Base-by-base conservation (phyloP, 2,329 filamentous ascomycete species). In the Phaeomoniella chlamydospora region DNA sequence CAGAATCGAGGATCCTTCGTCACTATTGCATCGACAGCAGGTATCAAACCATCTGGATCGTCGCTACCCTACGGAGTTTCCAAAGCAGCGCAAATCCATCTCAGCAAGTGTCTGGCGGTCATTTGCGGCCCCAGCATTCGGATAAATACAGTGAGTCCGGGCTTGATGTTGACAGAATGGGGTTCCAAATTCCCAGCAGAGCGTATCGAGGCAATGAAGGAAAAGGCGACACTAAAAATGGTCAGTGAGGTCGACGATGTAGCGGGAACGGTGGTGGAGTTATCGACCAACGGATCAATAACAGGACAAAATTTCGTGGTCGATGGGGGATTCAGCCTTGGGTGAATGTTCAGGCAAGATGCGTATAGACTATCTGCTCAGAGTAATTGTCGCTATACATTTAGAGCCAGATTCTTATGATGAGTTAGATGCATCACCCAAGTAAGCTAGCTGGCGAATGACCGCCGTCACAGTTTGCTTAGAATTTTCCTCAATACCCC, bases 61-160 rank as follows among this genome's bases (percentile, higher is more conserved):
- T 69, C 68, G 2, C 50, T 79, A 43, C 72, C 83, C 3, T 90
- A 90, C 49, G 66, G 75, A 0, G 77, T 87, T 13, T 81, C 80
- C 26, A 90, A 90, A 53, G 72, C 82, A 1, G 83, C 83, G 9
- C 72, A 78, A 58, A 52, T 81, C 36, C 77, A 81, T 54, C 55
- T 80, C 32, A 74, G 76, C 59, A 77, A 75, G 48, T 72, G 72
- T 39, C 56, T 81, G 30, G 77, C 77, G 3, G 59, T 67, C 37
- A 72, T 71, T 11, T 68, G 77, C 43, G 75, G 75, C 1, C 59
- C 65, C 2, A 77, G 77, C 52, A 60, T 79, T 15, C 59, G 77
- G 30, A 63, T 77, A 18, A 81, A 81, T 53, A 72, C 73, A 29
- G 67, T 81, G 2, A 58, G 73, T 36, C 77, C 77, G 0, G 76